Evolutionary conservation across 2,329 filamentous ascomycete genomes (phyloP).

Genomic region (Fusarium musae): DNA sequence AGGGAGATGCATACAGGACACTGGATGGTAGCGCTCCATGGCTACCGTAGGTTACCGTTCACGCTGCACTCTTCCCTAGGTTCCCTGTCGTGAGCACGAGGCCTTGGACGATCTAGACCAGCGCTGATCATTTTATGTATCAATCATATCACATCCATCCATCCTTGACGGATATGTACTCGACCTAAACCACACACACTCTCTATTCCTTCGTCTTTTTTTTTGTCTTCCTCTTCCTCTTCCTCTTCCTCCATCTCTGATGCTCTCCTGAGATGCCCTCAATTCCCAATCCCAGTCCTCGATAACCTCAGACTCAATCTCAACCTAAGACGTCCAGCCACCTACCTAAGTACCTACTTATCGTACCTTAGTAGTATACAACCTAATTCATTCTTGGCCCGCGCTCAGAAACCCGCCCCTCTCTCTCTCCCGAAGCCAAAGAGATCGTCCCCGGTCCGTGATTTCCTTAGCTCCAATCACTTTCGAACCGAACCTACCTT

Average conservation of each 20-base stretch:
- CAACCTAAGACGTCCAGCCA: not conserved
- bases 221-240: not conserved
- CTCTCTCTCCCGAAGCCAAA: not conserved
- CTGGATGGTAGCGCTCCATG: not conserved
- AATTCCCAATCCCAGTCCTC: not conserved
- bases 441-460: conserved; percentile 28
- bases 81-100: conserved; percentile 23
- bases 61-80: not conserved
- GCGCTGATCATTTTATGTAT: conserved; percentile 24
- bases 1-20: not conserved
- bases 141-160: conserved; percentile 12
- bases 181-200: not conserved
- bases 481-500: conserved; percentile 9
- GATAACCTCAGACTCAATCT: not conserved
- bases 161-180: not conserved
- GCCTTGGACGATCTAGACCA: conserved; percentile 30
- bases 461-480: conserved; percentile 23
- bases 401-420: not conserved
- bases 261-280: not conserved
- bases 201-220: not conserved
- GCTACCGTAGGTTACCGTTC: not conserved
- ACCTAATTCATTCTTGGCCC: not conserved
- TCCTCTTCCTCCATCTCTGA: not conserved
- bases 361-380: not conserved
- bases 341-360: not conserved